Evolutionary conservation across 306 rosid genomes (phyloP).

Genomic region (Urtica urens): DNA sequence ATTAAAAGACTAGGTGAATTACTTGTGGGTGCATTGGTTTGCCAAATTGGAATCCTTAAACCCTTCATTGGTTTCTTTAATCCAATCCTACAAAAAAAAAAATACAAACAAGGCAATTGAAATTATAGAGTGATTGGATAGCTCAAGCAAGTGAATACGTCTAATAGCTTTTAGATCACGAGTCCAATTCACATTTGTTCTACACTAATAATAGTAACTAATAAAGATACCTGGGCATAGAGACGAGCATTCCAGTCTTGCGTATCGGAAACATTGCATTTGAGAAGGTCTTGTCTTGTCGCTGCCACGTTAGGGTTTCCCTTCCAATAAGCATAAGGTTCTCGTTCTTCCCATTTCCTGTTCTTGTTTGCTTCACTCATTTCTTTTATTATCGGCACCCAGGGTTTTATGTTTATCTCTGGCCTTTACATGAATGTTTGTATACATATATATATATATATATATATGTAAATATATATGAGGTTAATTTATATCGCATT

Average conservation of each 20-base stretch:
- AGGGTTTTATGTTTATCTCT: slow-evolving; percentile 13
- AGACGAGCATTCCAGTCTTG: slow-evolving; percentile 9
- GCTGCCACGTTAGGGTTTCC: slow-evolving; percentile 7
- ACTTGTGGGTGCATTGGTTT: slow-evolving; percentile 8
- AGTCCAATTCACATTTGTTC: neutral
- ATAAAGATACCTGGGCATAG: neutral
- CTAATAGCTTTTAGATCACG: neutral
- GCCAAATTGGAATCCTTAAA: slow-evolving; percentile 6
- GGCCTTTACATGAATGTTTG: slow-evolving; percentile 10
- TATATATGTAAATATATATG: too few species aligned
- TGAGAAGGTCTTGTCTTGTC: slow-evolving; percentile 2
- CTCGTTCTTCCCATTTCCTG: slow-evolving; percentile 5
- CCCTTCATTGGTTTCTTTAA: neutral
- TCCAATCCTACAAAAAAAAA: slow-evolving; percentile 9
- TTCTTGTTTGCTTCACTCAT: slow-evolving; percentile 3
- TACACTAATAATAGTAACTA: neutral
- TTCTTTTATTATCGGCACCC: slow-evolving; percentile 4
- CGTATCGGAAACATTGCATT: neutral
- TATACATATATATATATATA: too few species aligned
- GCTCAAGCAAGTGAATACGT: neutral
- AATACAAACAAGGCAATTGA: neutral
- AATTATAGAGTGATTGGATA: neutral
- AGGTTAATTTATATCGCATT: too few species aligned
- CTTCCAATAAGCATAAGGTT: slow-evolving; percentile 16
- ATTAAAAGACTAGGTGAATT: neutral